Conservation (phyloP, 305 asterid species). For the Salvia sclarea region DNA sequence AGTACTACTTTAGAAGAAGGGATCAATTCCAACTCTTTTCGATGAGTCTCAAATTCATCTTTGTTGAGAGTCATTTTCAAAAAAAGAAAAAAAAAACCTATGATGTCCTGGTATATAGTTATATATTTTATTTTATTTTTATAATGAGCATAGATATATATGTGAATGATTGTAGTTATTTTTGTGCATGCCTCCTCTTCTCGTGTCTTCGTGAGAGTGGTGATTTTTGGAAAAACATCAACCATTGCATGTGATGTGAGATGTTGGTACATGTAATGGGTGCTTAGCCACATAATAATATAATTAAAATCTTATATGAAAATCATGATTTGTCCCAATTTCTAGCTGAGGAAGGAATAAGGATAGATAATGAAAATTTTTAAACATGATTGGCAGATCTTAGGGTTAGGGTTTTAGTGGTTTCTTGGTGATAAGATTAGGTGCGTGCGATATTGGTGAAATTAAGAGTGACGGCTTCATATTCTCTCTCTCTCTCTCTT, state of each 20-base stretch:
- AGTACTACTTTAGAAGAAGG: no score
- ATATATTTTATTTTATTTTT: neutral
- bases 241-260: conserved; percentile 26
- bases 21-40: neutral
- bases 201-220: neutral
- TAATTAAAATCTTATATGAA: conserved; percentile 21
- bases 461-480: conserved; percentile 57
- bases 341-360: conserved; percentile 16
- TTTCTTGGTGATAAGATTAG: conserved; percentile 11
- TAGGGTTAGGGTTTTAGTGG: conserved; percentile 20
- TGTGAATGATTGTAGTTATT: neutral
- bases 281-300: neutral
- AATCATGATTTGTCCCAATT: conserved; percentile 7
- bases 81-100: neutral
- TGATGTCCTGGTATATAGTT: neutral
- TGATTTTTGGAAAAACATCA: neutral
- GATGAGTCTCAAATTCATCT: neutral
- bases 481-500: conserved; percentile 3
- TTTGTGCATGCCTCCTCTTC: neutral
- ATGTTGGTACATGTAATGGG: conserved; percentile 30
- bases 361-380: neutral
- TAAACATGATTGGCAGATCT: conserved; percentile 1
- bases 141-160: neutral
- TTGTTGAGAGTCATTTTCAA: neutral
- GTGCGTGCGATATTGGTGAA: conserved; percentile 42